Evolutionary conservation across 192 early-diverging fungal genomes (phyloP).

Genomic region (Backusella parvicylindrica): DNA sequence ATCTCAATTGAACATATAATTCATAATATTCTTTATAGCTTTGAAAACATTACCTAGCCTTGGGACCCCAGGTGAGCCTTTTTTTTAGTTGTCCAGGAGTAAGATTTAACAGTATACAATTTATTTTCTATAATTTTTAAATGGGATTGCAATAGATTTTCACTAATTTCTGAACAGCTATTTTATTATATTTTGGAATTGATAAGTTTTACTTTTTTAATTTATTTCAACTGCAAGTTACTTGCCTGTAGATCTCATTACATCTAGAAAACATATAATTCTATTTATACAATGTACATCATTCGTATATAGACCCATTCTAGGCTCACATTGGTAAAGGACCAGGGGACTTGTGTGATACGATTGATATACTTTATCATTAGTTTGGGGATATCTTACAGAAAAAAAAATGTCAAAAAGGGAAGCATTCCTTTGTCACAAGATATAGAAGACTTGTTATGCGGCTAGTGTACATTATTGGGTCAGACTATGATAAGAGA

Average conservation of each 20-base stretch:
- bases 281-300: neutral
- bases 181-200: neutral
- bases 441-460: neutral
- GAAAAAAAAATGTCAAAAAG: neutral
- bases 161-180: neutral
- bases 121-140: neutral
- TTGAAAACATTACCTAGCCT: too few relatives aligned
- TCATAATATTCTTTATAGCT: too few relatives aligned
- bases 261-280: neutral
- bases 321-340: neutral
- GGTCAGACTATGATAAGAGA: neutral
- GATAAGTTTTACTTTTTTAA: neutral
- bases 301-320: neutral
- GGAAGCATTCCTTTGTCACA: neutral
- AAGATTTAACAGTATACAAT: too few relatives aligned
- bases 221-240: neutral
- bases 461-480: neutral
- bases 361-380: neutral
- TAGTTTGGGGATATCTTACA: neutral
- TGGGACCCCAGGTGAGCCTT: too few relatives aligned
- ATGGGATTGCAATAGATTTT: neutral
- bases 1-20: too few relatives aligned
- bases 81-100: too few relatives aligned
- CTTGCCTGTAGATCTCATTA: neutral
- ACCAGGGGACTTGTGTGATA: neutral